Evolutionary conservation across 2,329 filamentous ascomycete genomes (phyloP).

Genomic region (Immersiporthe knoxdaviesiana): DNA sequence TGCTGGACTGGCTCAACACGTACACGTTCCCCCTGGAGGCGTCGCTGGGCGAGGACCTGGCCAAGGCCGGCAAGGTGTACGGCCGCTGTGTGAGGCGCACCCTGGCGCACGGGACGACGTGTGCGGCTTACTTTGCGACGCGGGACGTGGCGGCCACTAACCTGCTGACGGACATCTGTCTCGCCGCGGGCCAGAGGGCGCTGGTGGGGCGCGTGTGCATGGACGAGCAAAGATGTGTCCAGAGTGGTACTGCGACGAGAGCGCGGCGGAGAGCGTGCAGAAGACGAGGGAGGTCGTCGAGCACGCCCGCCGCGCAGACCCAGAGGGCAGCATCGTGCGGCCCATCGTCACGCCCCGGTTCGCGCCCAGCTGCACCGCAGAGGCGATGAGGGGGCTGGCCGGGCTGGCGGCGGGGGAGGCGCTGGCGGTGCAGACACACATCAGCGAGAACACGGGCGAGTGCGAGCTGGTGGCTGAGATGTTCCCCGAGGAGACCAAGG

Average conservation of each 20-base stretch:
- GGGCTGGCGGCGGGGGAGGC: constrained; percentile 63
- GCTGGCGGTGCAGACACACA: constrained; percentile 83
- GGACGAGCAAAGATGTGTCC: constrained; percentile 73
- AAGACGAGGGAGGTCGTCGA: constrained; percentile 63
- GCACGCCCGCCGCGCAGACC: constrained; percentile 71
- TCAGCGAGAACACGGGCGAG: constrained; percentile 81
- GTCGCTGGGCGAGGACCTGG: constrained; percentile 58
- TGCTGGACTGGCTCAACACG: constrained; percentile 89
- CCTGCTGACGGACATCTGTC: constrained; percentile 81
- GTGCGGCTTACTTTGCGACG: constrained; percentile 93
- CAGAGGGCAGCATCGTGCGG: constrained; percentile 63
- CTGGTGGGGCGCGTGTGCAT: constrained; percentile 96
- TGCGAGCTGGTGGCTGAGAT: constrained; percentile 69
- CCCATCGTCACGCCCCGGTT: constrained; percentile 80
- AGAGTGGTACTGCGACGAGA: constrained; percentile 77
- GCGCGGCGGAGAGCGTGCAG: constrained; percentile 57
- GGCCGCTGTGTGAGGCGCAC: constrained; percentile 77
- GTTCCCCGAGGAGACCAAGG: constrained; percentile 59
- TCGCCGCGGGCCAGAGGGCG: constrained; percentile 80
- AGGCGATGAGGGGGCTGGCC: constrained; percentile 67
- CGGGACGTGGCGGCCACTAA: constrained; percentile 88
- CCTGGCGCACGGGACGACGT: constrained; percentile 88
- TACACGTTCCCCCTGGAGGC: constrained; percentile 96
- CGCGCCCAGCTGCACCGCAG: constrained; percentile 63
- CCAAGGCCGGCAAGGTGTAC: constrained; percentile 73